A percentile compares a stretch with the other conserved stretches of the same genome.
phyloP scores from a whole-genome alignment of 2,329 filamentous ascomycete species.

The Diaporthe sp. region DNA sequence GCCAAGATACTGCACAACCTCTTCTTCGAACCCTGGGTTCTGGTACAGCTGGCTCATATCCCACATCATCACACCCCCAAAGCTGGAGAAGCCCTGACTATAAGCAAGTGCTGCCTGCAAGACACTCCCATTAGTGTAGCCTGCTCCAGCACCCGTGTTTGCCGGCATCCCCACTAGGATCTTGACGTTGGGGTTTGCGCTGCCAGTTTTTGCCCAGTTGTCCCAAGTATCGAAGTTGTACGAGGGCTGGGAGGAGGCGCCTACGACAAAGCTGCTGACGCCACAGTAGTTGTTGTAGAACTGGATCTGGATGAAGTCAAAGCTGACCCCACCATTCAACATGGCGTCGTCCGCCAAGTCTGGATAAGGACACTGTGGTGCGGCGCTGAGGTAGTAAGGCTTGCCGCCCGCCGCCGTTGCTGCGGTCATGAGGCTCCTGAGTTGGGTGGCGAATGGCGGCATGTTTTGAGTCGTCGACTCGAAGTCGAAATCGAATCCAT shows the following conservation, averaged over 20 bases:
- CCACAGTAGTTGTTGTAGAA: conserved; percentile 81
- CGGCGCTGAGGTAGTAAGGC: conserved; percentile 72
- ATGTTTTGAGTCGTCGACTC: conserved; percentile 73
- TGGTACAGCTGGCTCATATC: conserved; percentile 73
- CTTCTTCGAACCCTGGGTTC: conserved; percentile 69
- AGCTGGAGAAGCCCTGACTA: conserved; percentile 68
- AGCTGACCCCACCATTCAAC: conserved; percentile 65
- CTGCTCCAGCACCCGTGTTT: conserved; percentile 65
- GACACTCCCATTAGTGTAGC: conserved; percentile 65
- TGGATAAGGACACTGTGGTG: conserved; percentile 78
- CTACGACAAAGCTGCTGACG: conserved; percentile 63
- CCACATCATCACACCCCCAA: conserved; percentile 80
- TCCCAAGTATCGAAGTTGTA: conserved; percentile 78
- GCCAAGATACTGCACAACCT: conserved; percentile 56
- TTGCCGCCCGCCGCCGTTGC: conserved; percentile 62
- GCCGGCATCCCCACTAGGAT: conserved; percentile 74
- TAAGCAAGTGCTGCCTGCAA: conserved; percentile 67
- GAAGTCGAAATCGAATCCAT: conserved; percentile 85
- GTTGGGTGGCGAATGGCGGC: conserved; percentile 69
- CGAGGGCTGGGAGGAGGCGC: conserved; percentile 60
- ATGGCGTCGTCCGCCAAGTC: conserved; percentile 71
- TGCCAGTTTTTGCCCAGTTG: conserved; percentile 71
- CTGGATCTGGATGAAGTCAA: conserved; percentile 75
- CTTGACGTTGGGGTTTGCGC: conserved; percentile 72
- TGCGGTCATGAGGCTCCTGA: conserved; percentile 69